These are phyloP conservation scores for Cercospora nicotianae DNA, from an alignment of 2,329 filamentous ascomycete genomes.

Conservation along the genomic window DNA sequence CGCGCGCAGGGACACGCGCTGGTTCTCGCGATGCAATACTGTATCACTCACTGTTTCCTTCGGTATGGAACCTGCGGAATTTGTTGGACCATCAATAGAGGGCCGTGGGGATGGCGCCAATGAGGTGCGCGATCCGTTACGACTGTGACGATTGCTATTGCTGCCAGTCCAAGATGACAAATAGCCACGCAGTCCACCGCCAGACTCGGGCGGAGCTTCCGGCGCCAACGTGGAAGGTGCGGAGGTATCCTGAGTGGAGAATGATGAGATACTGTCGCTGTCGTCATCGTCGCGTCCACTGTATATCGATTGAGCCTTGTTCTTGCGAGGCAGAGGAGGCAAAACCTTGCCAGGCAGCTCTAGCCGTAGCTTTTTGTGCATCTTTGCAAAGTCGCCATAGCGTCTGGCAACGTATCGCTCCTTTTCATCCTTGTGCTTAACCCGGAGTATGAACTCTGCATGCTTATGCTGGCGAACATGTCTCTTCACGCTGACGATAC, in stretches of 20 bases:
- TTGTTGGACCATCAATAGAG: conserved; percentile 34
- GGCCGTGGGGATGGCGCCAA: conserved; percentile 34
- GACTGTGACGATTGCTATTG: conserved; percentile 42
- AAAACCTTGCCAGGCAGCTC: conserved; percentile 91
- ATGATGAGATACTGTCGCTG: conserved; percentile 78
- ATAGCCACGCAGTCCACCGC: conserved; percentile 48
- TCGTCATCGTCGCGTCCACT: conserved; percentile 60
- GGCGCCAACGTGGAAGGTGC: conserved; percentile 17
- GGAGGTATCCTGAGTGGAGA: conserved; percentile 64
- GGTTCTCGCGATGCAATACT: conserved; percentile 78
- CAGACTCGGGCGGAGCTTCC: conserved; percentile 22
- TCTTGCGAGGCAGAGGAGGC: conserved; percentile 85
- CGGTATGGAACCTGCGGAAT: conserved; percentile 17
- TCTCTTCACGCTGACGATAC: conserved; percentile 76
- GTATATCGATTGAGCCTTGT: conserved; percentile 72
- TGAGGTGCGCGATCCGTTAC: conserved; percentile 45
- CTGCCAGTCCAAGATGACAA: conserved; percentile 40
- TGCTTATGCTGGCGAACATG: conserved; percentile 89
- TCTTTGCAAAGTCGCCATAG: conserved; percentile 81
- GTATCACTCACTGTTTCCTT: conserved; percentile 24
- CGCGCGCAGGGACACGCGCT: conserved; percentile 85
- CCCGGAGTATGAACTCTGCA: conserved; percentile 86
- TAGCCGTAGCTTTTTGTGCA: conserved; percentile 75
- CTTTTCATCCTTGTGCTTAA: conserved; percentile 72
- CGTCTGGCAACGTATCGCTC: conserved; percentile 80